Evolutionary conservation across 2,329 filamentous ascomycete genomes (phyloP).

Genomic region (Didymella segeticola): DNA sequence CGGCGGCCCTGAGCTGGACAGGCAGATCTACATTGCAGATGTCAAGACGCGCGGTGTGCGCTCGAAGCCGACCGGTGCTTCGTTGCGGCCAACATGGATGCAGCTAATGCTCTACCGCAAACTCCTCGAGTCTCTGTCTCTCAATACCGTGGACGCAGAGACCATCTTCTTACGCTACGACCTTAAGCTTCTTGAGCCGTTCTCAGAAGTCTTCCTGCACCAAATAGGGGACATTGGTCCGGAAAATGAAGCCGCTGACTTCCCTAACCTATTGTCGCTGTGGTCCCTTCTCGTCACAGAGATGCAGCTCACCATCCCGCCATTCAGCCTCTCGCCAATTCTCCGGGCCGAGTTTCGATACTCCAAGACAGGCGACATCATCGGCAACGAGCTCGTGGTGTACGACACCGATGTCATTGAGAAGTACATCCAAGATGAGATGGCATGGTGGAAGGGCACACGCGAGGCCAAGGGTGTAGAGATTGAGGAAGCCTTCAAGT

Average conservation of each 20-base stretch:
- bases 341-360: conserved; percentile 64
- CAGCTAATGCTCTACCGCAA: conserved; percentile 91
- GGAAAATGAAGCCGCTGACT: conserved; percentile 57
- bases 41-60: conserved; percentile 80
- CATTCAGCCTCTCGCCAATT: conserved; percentile 56
- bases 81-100: conserved; percentile 77
- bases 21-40: conserved; percentile 77
- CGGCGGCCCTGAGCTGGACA: conserved; percentile 23
- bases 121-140: conserved; percentile 78
- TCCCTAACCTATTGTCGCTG: conserved; percentile 66
- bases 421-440: conserved; percentile 70
- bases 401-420: conserved; percentile 71
- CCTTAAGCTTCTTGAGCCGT: conserved; percentile 68
- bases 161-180: conserved; percentile 74
- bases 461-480: conserved; percentile 75
- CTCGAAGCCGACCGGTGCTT: conserved; percentile 69
- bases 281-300: conserved; percentile 70
- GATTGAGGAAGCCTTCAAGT: conserved; percentile 89
- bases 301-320: conserved; percentile 60
- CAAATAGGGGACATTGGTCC: conserved; percentile 69
- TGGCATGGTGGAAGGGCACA: conserved; percentile 89
- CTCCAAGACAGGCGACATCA: conserved; percentile 55
- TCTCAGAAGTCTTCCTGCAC: conserved; percentile 81
- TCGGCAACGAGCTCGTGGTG: conserved; percentile 67
- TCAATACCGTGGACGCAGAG: conserved; percentile 72